phyloP scores from a whole-genome alignment of 2,329 filamentous ascomycete species.

The Pestalotiopsis sp. region DNA sequence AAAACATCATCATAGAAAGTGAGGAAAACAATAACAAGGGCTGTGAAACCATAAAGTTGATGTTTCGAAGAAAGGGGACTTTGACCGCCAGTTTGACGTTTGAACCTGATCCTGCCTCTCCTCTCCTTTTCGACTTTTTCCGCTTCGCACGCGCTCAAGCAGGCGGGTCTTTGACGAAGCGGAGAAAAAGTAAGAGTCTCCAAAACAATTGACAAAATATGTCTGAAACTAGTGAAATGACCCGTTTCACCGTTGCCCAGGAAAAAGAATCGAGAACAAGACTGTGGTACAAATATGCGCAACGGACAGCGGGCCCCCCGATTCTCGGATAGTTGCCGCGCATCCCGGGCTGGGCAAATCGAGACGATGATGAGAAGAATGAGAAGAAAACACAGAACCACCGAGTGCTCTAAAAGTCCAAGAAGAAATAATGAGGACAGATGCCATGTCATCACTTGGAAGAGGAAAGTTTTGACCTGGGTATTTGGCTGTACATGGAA shows the following conservation, averaged over 20 bases:
- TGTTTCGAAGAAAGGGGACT: not conserved
- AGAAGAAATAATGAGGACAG: not conserved
- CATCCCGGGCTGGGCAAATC: not conserved
- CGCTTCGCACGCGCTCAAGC: not conserved
- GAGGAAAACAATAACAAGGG: not conserved
- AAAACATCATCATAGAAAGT: not conserved
- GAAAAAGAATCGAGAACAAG: not conserved
- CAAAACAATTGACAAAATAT: not conserved
- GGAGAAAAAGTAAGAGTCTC: not conserved
- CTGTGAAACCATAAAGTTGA: not conserved
- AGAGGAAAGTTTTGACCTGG: not conserved
- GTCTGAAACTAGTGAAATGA: not conserved
- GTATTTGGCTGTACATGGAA: not conserved
- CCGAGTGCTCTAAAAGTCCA: not conserved
- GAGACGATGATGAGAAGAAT: not conserved
- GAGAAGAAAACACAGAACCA: not conserved
- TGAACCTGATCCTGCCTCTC: not conserved
- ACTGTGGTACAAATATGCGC: not conserved
- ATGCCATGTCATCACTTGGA: not conserved
- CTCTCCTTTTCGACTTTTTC: not conserved
- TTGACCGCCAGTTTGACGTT: not conserved
- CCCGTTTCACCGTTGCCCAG: not conserved
- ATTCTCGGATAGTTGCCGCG: not conserved
- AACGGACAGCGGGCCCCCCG: not conserved
- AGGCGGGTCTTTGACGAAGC: not conserved